These are phyloP conservation scores for Fusarium palustre DNA, from an alignment of 2,329 filamentous ascomycete species.

Conservation along the genomic window DNA sequence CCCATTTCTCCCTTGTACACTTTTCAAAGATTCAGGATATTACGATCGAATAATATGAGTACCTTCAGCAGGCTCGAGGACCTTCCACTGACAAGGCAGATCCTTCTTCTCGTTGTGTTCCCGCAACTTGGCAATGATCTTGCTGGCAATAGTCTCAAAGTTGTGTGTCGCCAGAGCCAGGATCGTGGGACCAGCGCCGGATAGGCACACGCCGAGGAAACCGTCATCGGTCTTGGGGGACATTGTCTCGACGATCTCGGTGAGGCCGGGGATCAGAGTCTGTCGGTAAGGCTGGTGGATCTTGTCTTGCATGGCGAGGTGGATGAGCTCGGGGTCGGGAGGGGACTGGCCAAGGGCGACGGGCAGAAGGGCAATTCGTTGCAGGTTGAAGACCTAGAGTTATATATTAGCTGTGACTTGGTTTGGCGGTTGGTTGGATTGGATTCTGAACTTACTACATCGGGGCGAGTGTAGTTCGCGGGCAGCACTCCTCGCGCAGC, in stretches of 20 bases:
- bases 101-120: slow-evolving; percentile 66
- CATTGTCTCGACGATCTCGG: slow-evolving; percentile 90
- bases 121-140: slow-evolving; percentile 80
- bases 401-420: slow-evolving; percentile 34
- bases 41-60: slow-evolving; percentile 59
- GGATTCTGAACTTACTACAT: slow-evolving; percentile 71
- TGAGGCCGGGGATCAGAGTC: slow-evolving; percentile 89
- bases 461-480: slow-evolving; percentile 79
- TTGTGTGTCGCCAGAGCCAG: slow-evolving; percentile 90
- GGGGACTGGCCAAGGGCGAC: slow-evolving; percentile 90
- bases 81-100: slow-evolving; percentile 86
- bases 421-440: background rate
- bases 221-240: slow-evolving; percentile 88
- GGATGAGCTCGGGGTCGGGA: slow-evolving; percentile 92
- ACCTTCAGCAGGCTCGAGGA: slow-evolving; percentile 88
- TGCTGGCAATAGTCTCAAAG: slow-evolving; percentile 86
- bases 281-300: slow-evolving; percentile 97
- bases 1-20: background rate
- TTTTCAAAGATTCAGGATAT: background rate
- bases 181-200: slow-evolving; percentile 94
- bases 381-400: slow-evolving; percentile 87
- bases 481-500: slow-evolving; percentile 89
- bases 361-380: slow-evolving; percentile 90
- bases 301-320: slow-evolving; percentile 98
- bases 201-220: slow-evolving; percentile 92